phyloP scores from a whole-genome alignment of 148 eudicot species.

The Camellia japonica region DNA sequence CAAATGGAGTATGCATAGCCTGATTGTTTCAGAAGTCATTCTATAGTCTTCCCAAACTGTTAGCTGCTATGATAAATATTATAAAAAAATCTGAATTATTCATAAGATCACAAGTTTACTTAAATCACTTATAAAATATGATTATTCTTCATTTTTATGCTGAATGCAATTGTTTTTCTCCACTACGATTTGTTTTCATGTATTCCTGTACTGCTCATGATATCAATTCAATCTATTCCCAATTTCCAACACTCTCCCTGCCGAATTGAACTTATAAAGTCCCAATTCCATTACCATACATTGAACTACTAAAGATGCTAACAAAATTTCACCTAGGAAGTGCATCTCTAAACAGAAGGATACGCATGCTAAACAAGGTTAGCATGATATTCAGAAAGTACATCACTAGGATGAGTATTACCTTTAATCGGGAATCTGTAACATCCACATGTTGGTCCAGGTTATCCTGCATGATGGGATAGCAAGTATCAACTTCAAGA shows the following conservation, averaged over 20 bases:
- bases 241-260: not conserved
- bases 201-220: not conserved
- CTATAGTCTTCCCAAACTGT: not conserved
- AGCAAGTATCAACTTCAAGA: not conserved
- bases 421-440: slow-evolving; percentile 77
- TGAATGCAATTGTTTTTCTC: not conserved
- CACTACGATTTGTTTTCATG: not conserved
- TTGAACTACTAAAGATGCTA: not conserved
- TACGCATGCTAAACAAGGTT: not conserved
- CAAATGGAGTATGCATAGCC: not conserved
- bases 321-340: not conserved
- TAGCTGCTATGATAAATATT: not conserved
- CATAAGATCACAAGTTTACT: not conserved
- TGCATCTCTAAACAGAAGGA: slow-evolving; percentile 4
- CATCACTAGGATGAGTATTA: slow-evolving; percentile 23
- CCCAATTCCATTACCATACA: not conserved
- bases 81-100: not conserved
- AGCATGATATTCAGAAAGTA: not conserved
- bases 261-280: not conserved
- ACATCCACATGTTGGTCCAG: slow-evolving; percentile 83
- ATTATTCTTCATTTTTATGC: not conserved
- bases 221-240: not conserved
- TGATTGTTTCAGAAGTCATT: not conserved
- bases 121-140: not conserved
- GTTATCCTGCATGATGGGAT: slow-evolving; percentile 48